Evolutionary conservation across 2,329 filamentous ascomycete genomes (phyloP).

Genomic region (Pseudogymnoascus sp.): DNA sequence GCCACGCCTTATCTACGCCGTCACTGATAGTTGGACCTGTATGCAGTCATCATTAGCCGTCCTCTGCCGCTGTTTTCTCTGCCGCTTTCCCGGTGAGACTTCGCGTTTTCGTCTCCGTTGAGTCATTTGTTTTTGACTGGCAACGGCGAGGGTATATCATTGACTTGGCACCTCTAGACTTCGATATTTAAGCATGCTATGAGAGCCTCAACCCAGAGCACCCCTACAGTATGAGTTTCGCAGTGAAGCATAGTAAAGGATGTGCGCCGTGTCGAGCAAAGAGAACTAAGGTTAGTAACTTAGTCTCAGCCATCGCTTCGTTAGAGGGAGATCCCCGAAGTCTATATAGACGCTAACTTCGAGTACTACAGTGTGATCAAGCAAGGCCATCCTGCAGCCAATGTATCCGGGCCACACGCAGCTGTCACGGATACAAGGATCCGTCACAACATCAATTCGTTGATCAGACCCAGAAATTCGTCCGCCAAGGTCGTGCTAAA

Average conservation of each 20-base stretch:
- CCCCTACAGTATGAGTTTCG: constrained; percentile 31
- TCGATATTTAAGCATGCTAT: too few species aligned
- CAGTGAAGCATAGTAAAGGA: constrained; percentile 37
- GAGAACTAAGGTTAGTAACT: constrained; percentile 31
- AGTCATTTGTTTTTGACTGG: too few species aligned
- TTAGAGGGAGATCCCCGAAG: background rate
- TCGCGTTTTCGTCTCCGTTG: too few species aligned
- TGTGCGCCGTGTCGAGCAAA: constrained; percentile 36
- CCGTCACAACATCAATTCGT: background rate
- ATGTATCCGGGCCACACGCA: background rate
- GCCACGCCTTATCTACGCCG: too few species aligned
- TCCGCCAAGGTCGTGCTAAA: background rate
- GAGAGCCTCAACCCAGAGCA: too few species aligned
- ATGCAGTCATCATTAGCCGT: too few species aligned
- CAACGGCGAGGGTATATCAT: too few species aligned
- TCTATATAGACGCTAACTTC: background rate
- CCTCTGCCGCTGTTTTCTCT: too few species aligned
- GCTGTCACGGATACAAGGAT: constrained; percentile 10
- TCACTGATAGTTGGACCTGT: too few species aligned
- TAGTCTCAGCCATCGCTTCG: background rate
- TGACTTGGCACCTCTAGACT: too few species aligned
- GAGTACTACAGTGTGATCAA: background rate
- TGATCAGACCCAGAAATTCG: background rate
- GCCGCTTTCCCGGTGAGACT: too few species aligned
- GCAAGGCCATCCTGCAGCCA: background rate